Evolutionary conservation across 345 rosid species (phyloP).

Genomic region (Kernera saxatilis): DNA sequence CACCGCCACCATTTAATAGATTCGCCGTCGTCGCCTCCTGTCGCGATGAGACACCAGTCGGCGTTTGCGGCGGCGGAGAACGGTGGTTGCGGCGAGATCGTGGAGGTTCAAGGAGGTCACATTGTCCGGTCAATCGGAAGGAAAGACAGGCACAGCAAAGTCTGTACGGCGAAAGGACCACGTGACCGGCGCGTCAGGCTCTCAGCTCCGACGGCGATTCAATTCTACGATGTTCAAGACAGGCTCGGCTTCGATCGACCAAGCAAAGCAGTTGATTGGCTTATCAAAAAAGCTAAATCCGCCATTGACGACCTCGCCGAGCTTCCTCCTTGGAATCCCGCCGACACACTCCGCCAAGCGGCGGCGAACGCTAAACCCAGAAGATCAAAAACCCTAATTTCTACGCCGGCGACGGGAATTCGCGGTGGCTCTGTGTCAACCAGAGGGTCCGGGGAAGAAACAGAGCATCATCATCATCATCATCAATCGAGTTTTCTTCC

Average conservation of each 20-base stretch:
- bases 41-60: conserved; percentile 23
- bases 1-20: conserved; percentile 43
- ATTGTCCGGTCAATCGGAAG: conserved; percentile 79
- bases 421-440: conserved; percentile 12
- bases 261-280: conserved; percentile 98
- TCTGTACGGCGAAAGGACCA: conserved; percentile 91
- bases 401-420: conserved; percentile 3
- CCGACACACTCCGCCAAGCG: conserved; percentile 1
- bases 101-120: conserved; percentile 96
- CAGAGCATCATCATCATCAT: conserved; percentile 17
- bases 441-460: conserved; percentile 12
- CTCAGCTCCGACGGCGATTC: conserved; percentile 92
- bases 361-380: conserved; percentile 17
- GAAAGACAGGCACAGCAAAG: conserved; percentile 94
- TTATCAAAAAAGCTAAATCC: conserved; percentile 71
- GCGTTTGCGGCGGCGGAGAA: conserved; percentile 37
- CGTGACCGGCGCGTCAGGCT: conserved; percentile 94
- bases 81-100: conserved; percentile 58
- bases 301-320: conserved; percentile 80
- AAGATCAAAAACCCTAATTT: background rate
- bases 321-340: conserved; percentile 80
- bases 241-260: conserved; percentile 92
- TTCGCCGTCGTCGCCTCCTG: conserved; percentile 43
- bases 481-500: conserved; percentile 49
- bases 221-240: conserved; percentile 93